Evolutionary conservation across 192 early-diverging fungal genomes (phyloP), one percentile per base, ranked within the genome.

Genomic region (Pilobolus umbonatus): DNA sequence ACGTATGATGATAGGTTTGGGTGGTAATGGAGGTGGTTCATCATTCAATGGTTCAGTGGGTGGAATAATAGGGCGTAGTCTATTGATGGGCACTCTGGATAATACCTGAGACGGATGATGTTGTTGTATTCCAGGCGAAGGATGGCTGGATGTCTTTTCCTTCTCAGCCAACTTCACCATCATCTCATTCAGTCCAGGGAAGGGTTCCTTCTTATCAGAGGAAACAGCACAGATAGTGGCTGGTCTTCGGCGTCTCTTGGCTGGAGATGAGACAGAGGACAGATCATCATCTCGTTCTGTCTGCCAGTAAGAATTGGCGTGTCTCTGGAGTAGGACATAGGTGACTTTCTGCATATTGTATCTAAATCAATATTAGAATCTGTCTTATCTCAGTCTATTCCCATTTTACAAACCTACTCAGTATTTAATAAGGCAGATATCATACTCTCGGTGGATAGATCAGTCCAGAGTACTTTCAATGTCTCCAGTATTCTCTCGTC

Each of bases 311-410:
- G 60, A 51, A 21, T 32, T 55, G 11, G 68, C 62, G 17, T 64
- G 62, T 17, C 63, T 40, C 30, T 61, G 53, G 9, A 71, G 62
- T 25, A 71, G 22, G 5, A 65, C 63, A 53, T 71, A 71, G 0
- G 63, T 71, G 5, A 65, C 63, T 30, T 71, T 71, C 53, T 65
- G 68, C 68, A 71, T 71, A 31, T 71, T 71, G 14, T 71, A 45
- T 24, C 67, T 69, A 35, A 26, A 32, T 32, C 34, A 47, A 17
- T 34, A 57, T 11, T 5, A 49, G n/a, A 50, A 54, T 32, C 12
- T 3, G 5, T 42, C 19, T 42, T 17, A 15, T 42, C 4, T 17
- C 39, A 42, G 14, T 42, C 39, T 15, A n/a, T 4, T 54, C 45
- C 10, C 22, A 39, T 46, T 56, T 26, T 42, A 25, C 11, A 40